Evolutionary conservation across 345 rosid genomes (phyloP), one percentile per base, ranked within the genome.

Genomic region (Rhizophora apiculata): DNA sequence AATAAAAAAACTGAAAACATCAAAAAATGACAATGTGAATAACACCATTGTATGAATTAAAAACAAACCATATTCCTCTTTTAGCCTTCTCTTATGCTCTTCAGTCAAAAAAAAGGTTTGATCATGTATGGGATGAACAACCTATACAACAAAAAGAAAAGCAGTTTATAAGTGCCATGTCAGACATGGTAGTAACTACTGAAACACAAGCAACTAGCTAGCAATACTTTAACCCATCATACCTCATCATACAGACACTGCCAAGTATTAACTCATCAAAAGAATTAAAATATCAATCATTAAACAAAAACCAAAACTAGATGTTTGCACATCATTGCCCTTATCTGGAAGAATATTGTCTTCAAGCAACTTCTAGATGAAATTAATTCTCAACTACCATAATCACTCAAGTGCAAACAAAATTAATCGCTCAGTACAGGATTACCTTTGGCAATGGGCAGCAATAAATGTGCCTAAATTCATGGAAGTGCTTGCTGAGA

Each of bases 101-200:
- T 49, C 55, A 18, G 84, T 76, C 76, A 93, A 63, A 75, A 81
- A 93, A 76, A 90, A 88, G 49, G 75, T 70, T 69, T 90, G 90
- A 78, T 93, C 98, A 67, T 86, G 87, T 37, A 90, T 86, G 0
- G 96, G 93, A 74, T 87, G 87, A 31, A 75, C 76, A 71, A 93
- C 89, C 94, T 92, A 32, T 20, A 71, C 21, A 22, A 24, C 0
- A 31, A 70, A 20, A 61, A 70, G 32, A 37, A 61, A 68, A 30
- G 8, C 20, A 54, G 24, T 67, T 32, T 0, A 21, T 4, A 22
- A 51, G 8, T 0, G 19, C 4, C 36, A 0, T 2, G 7, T 24
- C 29, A 1, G 18, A 22, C 18, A 4, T 4, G 30, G 16, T 10
- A 3, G 26, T 22, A 56, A 5, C 60, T 27, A 3, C 30, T 22